These are phyloP conservation scores for Canna indica DNA, from an alignment of 176 grass and related monocot species.

Conservation along the genomic window DNA sequence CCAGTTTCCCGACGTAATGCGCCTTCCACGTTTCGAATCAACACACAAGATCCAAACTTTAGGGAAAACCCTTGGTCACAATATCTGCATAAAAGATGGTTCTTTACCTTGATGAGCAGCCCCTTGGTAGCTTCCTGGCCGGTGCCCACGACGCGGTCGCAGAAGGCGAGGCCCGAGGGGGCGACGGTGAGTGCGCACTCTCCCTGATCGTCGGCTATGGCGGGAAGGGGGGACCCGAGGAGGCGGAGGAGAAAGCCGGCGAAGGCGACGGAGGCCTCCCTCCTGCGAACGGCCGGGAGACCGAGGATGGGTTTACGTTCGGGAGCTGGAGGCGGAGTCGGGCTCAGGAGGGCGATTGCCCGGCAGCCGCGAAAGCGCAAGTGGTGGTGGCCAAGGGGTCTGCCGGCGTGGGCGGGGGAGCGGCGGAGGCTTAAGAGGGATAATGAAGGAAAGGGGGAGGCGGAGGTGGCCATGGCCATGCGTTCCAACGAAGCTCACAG, in stretches of 20 bases:
- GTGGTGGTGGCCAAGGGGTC: not conserved
- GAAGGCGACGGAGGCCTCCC: slow-evolving; percentile 28
- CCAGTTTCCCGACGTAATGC: slow-evolving; percentile 76
- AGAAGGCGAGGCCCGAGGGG: slow-evolving; percentile 63
- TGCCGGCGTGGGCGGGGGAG: slow-evolving; percentile 1
- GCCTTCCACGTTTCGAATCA: slow-evolving; percentile 28
- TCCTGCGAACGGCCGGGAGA: slow-evolving; percentile 23
- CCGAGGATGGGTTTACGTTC: not conserved
- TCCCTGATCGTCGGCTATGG: not conserved
- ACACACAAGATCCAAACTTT: not conserved
- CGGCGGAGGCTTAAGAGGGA: slow-evolving; percentile 31
- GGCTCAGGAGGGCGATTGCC: not conserved
- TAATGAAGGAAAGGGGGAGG: slow-evolving; percentile 27
- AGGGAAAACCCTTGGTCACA: not conserved
- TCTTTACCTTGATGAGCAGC: slow-evolving; percentile 61
- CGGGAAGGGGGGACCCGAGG: slow-evolving; percentile 15
- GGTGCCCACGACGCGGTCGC: slow-evolving; percentile 55
- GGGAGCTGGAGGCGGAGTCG: not conserved
- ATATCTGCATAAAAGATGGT: not conserved
- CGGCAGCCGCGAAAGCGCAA: not conserved
- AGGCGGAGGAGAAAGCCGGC: slow-evolving; percentile 27
- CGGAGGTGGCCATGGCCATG: slow-evolving; percentile 12
- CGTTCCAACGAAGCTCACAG: not conserved
- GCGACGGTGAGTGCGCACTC: slow-evolving; percentile 47
- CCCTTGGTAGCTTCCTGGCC: slow-evolving; percentile 45